These are phyloP conservation scores for Candida lessepsii DNA, from an alignment of 805 yeast genomes.

Conservation along the genomic window DNA sequence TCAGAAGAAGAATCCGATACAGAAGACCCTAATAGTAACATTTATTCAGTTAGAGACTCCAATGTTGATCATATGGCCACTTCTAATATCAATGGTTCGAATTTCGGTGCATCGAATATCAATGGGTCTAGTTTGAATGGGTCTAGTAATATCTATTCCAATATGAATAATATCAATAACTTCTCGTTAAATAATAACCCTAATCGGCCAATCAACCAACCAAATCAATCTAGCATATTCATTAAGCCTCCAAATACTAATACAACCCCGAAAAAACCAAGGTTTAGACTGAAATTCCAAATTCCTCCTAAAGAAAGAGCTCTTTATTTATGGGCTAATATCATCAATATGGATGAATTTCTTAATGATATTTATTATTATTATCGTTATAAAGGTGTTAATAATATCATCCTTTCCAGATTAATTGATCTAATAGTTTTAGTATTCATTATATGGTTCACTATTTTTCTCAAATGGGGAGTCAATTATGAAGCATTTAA, in stretches of 20 bases:
- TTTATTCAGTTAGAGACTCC: constrained; percentile 12
- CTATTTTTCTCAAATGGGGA: constrained; percentile 80
- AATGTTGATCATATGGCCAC: too few species aligned
- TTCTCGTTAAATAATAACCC: too few species aligned
- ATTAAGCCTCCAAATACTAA: constrained; percentile 11
- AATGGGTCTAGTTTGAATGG: background rate
- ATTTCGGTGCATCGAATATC: too few species aligned
- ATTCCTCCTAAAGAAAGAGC: constrained; percentile 67
- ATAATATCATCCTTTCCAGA: constrained; percentile 70
- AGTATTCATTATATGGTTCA: constrained; percentile 73
- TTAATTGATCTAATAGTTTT: constrained; percentile 69
- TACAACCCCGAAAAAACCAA: constrained; percentile 1
- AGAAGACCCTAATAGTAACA: constrained; percentile 14
- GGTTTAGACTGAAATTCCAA: constrained; percentile 17
- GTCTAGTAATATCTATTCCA: too few species aligned
- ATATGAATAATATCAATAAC: too few species aligned
- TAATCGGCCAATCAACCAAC: constrained; percentile 8
- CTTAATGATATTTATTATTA: constrained; percentile 79
- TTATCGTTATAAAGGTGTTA: constrained; percentile 80
- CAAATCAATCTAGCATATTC: background rate
- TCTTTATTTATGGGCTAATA: constrained; percentile 94
- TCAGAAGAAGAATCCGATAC: constrained; percentile 5
- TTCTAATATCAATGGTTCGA: too few species aligned
- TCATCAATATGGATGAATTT: constrained; percentile 85
- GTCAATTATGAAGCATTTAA: constrained; percentile 53